phyloP scores from a whole-genome alignment of 148 eudicot genomes.

The Cornus florida region DNA sequence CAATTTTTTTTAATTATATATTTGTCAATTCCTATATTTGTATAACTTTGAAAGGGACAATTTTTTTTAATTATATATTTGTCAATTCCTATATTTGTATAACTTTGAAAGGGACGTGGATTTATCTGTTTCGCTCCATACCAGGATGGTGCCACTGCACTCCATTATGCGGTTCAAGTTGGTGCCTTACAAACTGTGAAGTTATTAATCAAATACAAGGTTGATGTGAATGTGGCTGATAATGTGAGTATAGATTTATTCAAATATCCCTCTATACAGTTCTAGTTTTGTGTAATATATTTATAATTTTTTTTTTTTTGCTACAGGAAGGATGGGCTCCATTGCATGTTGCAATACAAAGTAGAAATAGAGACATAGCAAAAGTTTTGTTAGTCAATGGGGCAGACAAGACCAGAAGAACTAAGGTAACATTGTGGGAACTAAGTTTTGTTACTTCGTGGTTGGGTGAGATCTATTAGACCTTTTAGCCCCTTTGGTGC shows the following conservation, averaged over 20 bases:
- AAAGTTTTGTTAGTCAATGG: constrained; percentile 80
- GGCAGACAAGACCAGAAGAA: constrained; percentile 76
- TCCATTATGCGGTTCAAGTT: constrained; percentile 96
- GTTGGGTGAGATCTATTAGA: not conserved
- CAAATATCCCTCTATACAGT: not conserved
- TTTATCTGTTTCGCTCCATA: constrained; percentile 6
- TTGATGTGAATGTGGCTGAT: constrained; percentile 71
- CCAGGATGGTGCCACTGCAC: constrained; percentile 87
- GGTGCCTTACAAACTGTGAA: constrained; percentile 95
- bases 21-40: no score
- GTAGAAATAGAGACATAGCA: constrained; percentile 78
- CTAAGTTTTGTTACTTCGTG: not conserved
- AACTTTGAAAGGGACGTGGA: not conserved
- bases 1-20: not conserved
- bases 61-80: not conserved
- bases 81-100: not conserved
- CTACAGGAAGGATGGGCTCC: constrained; percentile 97
- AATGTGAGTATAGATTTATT: constrained; percentile 46
- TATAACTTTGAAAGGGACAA: no score
- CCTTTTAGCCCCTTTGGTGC: not conserved
- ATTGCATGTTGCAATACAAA: constrained; percentile 88
- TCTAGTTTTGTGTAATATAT: constrained; percentile 5
- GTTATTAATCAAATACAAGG: constrained; percentile 73
- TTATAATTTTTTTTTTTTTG: not conserved
- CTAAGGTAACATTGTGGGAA: constrained; percentile 47